These are phyloP conservation scores for Psilocybe tampanensis DNA, from an alignment of 768 basidiomycete genomes.

Conservation along the genomic window DNA sequence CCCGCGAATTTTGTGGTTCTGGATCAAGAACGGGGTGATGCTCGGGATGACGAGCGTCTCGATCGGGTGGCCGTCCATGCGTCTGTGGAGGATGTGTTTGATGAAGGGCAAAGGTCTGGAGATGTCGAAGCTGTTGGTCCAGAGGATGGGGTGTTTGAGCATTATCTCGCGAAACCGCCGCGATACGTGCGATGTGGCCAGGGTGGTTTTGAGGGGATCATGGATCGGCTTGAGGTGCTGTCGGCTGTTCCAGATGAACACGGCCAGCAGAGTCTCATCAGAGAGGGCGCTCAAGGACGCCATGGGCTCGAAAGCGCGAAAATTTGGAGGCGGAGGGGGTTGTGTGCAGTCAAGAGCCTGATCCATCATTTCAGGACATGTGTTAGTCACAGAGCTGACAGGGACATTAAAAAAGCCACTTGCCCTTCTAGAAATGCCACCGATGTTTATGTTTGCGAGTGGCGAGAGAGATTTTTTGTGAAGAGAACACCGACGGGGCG, in stretches of 20 bases:
- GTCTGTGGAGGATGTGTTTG: background rate
- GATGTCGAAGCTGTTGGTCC: background rate
- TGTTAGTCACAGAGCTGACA: no score
- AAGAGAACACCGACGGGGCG: no score
- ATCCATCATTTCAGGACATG: no score
- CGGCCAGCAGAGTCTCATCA: background rate
- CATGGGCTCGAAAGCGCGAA: background rate
- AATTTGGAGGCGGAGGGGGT: background rate
- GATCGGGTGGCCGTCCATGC: background rate
- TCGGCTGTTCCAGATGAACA: background rate
- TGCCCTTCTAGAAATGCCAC: no score
- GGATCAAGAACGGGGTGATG: background rate
- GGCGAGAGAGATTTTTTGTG: no score
- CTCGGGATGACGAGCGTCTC: background rate
- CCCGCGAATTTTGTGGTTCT: background rate
- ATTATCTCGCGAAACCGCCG: background rate
- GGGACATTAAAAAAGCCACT: no score
- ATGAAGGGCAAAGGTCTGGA: background rate
- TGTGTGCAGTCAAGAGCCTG: background rate
- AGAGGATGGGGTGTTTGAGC: background rate
- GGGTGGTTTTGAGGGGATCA: background rate
- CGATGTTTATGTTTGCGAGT: no score
- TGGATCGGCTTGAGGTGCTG: background rate
- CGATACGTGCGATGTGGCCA: background rate
- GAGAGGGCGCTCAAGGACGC: background rate